phyloP scores from a whole-genome alignment of 345 rosid species.

The Bruguiera sexangula region DNA sequence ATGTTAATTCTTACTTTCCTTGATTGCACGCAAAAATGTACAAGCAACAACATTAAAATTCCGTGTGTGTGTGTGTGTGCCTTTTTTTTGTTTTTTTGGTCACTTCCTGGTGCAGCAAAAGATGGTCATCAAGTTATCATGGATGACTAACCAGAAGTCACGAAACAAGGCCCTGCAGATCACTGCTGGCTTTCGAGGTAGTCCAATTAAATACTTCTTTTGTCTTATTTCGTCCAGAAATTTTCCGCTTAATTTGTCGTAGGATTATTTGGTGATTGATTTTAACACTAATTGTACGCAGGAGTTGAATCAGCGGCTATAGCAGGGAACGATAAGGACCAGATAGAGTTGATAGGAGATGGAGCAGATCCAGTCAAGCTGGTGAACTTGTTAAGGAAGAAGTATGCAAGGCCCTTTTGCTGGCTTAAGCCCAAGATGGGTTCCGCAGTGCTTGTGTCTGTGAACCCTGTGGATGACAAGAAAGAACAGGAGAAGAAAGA shows the following conservation, averaged over 20 bases:
- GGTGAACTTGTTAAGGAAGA: background rate
- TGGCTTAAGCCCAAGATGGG: background rate
- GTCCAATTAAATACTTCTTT: too few species aligned
- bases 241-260: too few species aligned
- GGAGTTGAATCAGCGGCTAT: slow-evolving; percentile 10
- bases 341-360: slow-evolving; percentile 17
- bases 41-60: too few species aligned
- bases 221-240: too few species aligned
- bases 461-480: background rate
- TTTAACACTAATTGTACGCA: background rate
- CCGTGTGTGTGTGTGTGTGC: too few species aligned
- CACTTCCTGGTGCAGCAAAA: slow-evolving; percentile 21
- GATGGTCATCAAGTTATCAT: slow-evolving; percentile 28
- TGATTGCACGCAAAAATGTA: too few species aligned
- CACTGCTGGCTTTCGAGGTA: slow-evolving; percentile 23
- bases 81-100: too few species aligned
- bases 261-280: too few species aligned
- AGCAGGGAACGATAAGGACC: slow-evolving; percentile 10
- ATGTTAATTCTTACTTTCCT: too few species aligned
- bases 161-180: slow-evolving; percentile 27
- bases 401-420: background rate
- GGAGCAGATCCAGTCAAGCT: slow-evolving; percentile 11
- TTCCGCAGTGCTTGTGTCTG: slow-evolving; percentile 10
- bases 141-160: slow-evolving; percentile 7
- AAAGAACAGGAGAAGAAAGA: too few species aligned